Evolutionary conservation across 2,329 filamentous ascomycete species (phyloP), one percentile per base, ranked within the genome.

Genomic region (Nothomitra cinnamomea): DNA sequence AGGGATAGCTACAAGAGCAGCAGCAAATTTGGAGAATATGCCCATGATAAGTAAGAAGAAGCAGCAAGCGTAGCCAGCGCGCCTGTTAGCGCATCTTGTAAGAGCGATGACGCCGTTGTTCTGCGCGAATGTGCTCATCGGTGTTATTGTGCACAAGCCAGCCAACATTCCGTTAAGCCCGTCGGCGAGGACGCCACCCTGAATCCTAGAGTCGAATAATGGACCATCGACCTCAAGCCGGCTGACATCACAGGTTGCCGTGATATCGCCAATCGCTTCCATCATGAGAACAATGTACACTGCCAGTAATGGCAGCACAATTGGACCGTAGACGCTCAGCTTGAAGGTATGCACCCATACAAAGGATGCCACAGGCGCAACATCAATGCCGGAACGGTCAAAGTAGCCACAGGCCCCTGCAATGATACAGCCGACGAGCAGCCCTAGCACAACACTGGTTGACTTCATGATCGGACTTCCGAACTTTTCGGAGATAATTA

Each of bases 51-150:
- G 67, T 10, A 92, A 75, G 71, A 88, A 88, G 61, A 84, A 73
- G 64, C 78, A 87, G 63, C 81, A 84, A 50, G 81, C 83, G 64
- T 87, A 88, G 3, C 87, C 87, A 3, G 85, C 87, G 48, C 80
- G 83, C 53, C 86, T 78, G 65, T 87, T 90, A 1, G 86, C 86
- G 64, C 85, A 90, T 15, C 85, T 77, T 0, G 86, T 92, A 45
- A 92, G 72, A 0, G 85, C 83, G 56, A 92, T 89, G 52, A 90
- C 84, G 36, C 85, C 85, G 64, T 90, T 89, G 70, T 90, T 90
- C 65, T 89, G 85, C 0, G 85, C 85, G 60, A 89, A 89, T 0
- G 81, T 83, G 1, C 79, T 82, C 78, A 89, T 85, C 28, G 85
- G 85, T 0, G 84, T 85, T 59, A 87, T 85, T 49, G 85, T 90